These are phyloP conservation scores for Coccomyxa subellipsoidea DNA, from an alignment of 163 green algal genomes.

Conservation along the genomic window DNA sequence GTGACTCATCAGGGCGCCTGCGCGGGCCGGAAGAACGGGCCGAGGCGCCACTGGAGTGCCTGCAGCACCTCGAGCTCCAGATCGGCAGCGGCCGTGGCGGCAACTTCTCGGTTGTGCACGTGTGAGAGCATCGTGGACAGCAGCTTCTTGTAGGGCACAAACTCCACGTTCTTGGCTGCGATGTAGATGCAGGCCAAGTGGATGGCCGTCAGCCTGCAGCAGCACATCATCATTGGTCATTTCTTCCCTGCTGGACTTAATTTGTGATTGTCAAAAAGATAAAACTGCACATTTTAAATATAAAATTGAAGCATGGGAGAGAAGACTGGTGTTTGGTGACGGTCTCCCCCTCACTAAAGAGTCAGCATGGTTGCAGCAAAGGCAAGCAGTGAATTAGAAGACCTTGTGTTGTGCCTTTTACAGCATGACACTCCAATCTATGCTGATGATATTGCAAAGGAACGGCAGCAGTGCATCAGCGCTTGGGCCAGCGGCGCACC, in stretches of 20 bases:
- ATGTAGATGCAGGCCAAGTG: conserved; percentile 38
- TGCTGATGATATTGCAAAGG: no score
- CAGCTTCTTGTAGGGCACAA: conserved; percentile 27
- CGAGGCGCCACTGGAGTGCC: conserved; percentile 23
- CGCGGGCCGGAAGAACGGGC: conserved; percentile 15
- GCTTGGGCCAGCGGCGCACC: not conserved
- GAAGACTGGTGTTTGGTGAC: no score
- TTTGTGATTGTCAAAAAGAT: no score
- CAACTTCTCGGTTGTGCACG: conserved; percentile 6
- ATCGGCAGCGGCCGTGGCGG: not conserved
- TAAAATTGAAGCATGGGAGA: no score
- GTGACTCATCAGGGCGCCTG: not conserved
- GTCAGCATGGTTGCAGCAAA: no score
- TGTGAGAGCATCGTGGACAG: conserved; percentile 30
- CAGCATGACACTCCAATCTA: no score
- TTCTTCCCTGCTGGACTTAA: not conserved
- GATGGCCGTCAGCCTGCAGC: conserved; percentile 14
- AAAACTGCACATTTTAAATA: no score
- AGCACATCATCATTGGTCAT: no score
- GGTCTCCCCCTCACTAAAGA: no score
- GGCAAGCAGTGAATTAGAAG: no score
- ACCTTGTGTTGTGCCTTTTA: no score
- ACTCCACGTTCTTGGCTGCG: conserved; percentile 29
- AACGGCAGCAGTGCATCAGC: no score
- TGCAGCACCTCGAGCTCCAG: conserved; percentile 29